Evolutionary conservation across 495 filamentous ascomycete genomes (phyloP).

Genomic region (Aspergillus heteromorphus): DNA sequence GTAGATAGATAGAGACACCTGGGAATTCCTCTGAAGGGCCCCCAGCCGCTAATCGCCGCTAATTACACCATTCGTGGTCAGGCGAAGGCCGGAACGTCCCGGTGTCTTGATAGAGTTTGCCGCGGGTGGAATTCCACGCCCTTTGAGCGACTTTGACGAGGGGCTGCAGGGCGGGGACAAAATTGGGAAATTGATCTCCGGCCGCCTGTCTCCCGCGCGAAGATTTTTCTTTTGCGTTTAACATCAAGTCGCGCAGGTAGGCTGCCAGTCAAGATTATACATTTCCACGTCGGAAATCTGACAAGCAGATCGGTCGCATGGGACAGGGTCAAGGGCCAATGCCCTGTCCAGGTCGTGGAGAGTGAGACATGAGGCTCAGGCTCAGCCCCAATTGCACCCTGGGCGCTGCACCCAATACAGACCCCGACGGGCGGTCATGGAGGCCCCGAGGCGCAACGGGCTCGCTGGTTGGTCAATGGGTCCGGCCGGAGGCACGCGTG

Average conservation of each 20-base stretch:
- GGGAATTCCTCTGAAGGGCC: background rate
- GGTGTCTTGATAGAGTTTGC: slow-evolving; percentile 5
- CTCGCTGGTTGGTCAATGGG: slow-evolving; percentile 3
- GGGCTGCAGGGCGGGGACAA: slow-evolving; percentile 23
- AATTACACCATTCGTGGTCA: background rate
- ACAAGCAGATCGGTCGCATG: too few species aligned
- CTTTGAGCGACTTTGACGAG: slow-evolving; percentile 3
- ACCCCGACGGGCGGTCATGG: background rate
- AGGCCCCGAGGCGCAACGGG: background rate
- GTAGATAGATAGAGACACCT: too few species aligned
- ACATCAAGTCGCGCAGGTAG: too few species aligned
- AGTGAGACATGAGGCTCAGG: slow-evolving; percentile 1
- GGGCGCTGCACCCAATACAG: background rate
- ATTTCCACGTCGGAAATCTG: too few species aligned
- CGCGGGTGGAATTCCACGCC: slow-evolving; percentile 1
- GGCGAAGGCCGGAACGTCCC: slow-evolving; percentile 3
- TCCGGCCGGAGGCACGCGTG: background rate
- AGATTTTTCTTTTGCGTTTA: background rate
- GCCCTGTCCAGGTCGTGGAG: background rate
- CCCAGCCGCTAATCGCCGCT: background rate
- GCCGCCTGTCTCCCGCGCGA: background rate
- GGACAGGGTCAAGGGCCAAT: background rate
- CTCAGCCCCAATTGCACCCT: background rate
- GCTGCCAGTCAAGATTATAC: too few species aligned
- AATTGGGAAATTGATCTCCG: slow-evolving; percentile 26